Evolutionary conservation across 805 yeast genomes (phyloP), one percentile per base, ranked within the genome.

Genomic region (Blastobotrys mokoenaii): DNA sequence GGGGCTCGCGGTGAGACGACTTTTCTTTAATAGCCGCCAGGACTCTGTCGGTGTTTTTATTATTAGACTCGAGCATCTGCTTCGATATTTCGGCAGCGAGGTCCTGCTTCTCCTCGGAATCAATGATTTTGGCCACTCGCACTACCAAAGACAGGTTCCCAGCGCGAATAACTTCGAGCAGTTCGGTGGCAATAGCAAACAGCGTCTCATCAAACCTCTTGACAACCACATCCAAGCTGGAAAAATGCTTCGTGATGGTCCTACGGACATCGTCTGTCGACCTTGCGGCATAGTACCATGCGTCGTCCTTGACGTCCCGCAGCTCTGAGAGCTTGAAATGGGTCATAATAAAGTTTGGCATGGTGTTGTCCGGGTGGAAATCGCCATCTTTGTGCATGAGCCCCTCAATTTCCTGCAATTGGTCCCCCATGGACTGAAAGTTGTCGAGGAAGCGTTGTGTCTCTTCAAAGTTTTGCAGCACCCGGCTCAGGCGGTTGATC

Each of bases 21-120:
- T 45, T 38, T 22, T 30, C 35, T 25, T 32, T 32, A 34, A 47
- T 22, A 18, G 25, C 20, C 16, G 31, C 31, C 27, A 25, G n/a
- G 6, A 39, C 37, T 10, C n/a, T 29, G 16, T 10, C 39, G 34
- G 30, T 25, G 35, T 20, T 31, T 17, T 15, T 42, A 27, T 33
- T 38, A 33, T 30, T 27, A 17, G 42, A 36, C 31, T 27, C 41
- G 68, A 61, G 54, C 80, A 53, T 46, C 30, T 52, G 50, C 15
- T 35, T 34, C 16, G 53, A 62, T 10, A 55, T 63, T 6, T 57
- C 59, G 17, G 69, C 71, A 43, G 80, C 79, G 49, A 79, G 62
- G 57, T 93, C 98, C 57, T 85, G 87, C 25, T 74, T 69, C 52
- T 83, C 85, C 62, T 93, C 98, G 51, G 68, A 72, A 51, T 88